Percentiles rank a stretch among this genome's conserved stretches.
Evolutionary conservation across 2,329 filamentous ascomycete genomes (phyloP).

Genomic region (Daldinia sp.): DNA sequence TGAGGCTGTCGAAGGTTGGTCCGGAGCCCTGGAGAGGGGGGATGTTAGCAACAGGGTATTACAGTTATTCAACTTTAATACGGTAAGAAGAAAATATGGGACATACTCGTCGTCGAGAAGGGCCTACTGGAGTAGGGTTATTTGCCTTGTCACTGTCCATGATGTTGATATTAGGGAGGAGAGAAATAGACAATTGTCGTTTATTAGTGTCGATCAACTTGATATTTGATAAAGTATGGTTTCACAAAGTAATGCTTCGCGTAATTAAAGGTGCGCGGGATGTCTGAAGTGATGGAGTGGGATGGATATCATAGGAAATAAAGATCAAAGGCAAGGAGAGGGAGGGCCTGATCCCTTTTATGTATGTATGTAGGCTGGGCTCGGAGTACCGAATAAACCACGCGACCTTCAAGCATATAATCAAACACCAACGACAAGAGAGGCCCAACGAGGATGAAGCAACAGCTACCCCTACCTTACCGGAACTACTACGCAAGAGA

Average conservation of each 20-base stretch:
- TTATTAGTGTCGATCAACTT: conserved; percentile 1
- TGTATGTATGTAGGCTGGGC: conserved; percentile 19
- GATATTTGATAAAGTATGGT: conserved; percentile 18
- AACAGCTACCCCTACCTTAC: conserved; percentile 8
- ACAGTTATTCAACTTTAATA: background rate
- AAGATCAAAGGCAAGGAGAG: background rate
- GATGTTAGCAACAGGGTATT: conserved; percentile 18
- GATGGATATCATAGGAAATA: background rate
- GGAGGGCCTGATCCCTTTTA: conserved; percentile 31
- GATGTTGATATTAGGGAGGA: conserved; percentile 19
- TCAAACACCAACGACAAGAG: conserved; percentile 13
- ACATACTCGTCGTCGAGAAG: conserved; percentile 47
- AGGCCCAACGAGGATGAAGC: conserved; percentile 20
- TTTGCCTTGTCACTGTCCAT: conserved; percentile 45
- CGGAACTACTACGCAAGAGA: conserved; percentile 11
- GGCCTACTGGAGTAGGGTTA: conserved; percentile 26
- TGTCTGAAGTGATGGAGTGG: background rate
- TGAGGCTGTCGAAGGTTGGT: conserved; percentile 65
- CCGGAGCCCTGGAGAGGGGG: conserved; percentile 56
- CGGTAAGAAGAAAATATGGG: background rate
- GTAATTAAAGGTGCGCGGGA: conserved; percentile 3
- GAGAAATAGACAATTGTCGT: background rate
- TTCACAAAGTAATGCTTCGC: background rate
- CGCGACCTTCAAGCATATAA: conserved; percentile 21
- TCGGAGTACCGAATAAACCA: conserved; percentile 14